A percentile compares a stretch with the other conserved stretches of the same genome.
phyloP scores from a whole-genome alignment of 306 rosid species.

The Gastrolobium bilobum region DNA sequence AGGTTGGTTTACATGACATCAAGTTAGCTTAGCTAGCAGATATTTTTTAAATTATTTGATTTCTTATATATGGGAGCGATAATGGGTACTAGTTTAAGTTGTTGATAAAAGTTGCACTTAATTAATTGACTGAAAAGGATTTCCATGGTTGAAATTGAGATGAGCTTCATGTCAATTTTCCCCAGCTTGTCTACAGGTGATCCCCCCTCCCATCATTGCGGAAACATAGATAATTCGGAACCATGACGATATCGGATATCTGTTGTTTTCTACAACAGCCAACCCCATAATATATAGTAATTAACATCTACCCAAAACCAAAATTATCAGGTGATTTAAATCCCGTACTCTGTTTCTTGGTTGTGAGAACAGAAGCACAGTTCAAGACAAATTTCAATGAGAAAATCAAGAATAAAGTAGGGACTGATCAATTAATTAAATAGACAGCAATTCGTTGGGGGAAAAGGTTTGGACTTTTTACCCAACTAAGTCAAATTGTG shows the following conservation, averaged over 20 bases:
- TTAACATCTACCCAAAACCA: not conserved
- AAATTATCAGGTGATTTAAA: conserved; percentile 22
- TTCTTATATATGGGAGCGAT: not conserved
- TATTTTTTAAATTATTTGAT: conserved; percentile 5
- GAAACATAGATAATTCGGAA: conserved; percentile 18
- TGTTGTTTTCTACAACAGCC: not conserved
- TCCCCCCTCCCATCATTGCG: conserved; percentile 42
- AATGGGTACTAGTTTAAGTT: not conserved
- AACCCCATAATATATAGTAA: not conserved
- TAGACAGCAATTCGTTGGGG: not conserved
- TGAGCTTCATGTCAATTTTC: conserved; percentile 31
- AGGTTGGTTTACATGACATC: not conserved
- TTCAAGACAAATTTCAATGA: no score
- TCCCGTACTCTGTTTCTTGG: not conserved
- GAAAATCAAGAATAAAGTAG: no score
- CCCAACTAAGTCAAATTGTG: no score
- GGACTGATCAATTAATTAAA: no score
- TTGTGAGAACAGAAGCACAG: not conserved
- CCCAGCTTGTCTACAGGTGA: not conserved
- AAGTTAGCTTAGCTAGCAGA: conserved; percentile 20
- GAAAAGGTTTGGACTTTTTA: no score
- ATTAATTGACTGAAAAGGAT: conserved; percentile 38
- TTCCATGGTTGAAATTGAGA: conserved; percentile 45
- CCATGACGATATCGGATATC: not conserved
- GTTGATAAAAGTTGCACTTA: not conserved